Conservation (phyloP, 208 protist species). For the Angomonas desouzai region DNA sequence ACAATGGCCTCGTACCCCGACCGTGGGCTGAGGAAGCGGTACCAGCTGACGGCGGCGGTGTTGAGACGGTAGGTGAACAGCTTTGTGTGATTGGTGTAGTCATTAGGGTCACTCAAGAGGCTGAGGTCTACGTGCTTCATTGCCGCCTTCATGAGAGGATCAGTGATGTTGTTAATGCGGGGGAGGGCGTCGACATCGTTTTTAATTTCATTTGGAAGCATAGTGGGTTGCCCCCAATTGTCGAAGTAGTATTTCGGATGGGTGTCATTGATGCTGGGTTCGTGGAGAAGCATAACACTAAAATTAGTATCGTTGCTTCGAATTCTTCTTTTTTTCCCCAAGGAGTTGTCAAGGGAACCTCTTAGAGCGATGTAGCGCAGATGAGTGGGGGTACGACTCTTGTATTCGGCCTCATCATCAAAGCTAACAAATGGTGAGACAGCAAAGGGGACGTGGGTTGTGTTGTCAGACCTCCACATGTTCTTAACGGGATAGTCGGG, state of each 20-base stretch:
- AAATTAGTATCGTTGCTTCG: background rate
- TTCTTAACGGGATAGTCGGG: background rate
- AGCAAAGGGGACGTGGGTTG: background rate
- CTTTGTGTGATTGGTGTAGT: background rate
- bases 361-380: background rate
- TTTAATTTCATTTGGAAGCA: background rate
- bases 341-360: background rate
- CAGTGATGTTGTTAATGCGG: conserved; percentile 16
- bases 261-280: background rate
- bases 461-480: background rate
- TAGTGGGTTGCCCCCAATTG: conserved; percentile 16
- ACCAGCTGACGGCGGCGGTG: background rate
- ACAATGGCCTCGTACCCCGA: background rate
- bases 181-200: conserved; percentile 16
- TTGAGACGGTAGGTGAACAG: background rate
- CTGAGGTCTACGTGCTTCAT: conserved; percentile 23
- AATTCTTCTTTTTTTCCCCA: background rate
- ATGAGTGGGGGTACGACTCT: background rate
- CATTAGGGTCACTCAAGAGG: conserved; percentile 1
- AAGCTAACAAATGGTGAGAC: background rate
- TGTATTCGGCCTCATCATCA: background rate
- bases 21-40: background rate
- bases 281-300: background rate
- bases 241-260: conserved; percentile 11
- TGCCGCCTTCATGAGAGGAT: conserved; percentile 35